Conservation (phyloP, 805 yeast genomes). For the Peterozyma xylosa region DNA sequence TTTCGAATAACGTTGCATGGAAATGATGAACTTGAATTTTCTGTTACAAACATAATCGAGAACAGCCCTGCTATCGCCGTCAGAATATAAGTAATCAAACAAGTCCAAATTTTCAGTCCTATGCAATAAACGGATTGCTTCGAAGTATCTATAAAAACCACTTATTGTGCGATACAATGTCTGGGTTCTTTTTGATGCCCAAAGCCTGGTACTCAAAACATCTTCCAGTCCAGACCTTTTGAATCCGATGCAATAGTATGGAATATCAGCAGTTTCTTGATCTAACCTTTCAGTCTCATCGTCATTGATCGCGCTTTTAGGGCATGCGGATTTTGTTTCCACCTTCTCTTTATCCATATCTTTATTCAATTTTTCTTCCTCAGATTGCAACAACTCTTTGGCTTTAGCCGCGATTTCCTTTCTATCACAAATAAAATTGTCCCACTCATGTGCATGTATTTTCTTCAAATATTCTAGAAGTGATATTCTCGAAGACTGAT, state of each 20-base stretch:
- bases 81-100: conserved; percentile 31
- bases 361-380: conserved; percentile 23
- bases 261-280: conserved; percentile 50
- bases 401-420: conserved; percentile 41
- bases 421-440: conserved; percentile 68
- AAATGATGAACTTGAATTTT: conserved; percentile 72
- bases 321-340: conserved; percentile 8
- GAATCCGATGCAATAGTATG: conserved; percentile 68
- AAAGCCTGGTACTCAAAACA: conserved; percentile 66
- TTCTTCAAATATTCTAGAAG: conserved; percentile 74
- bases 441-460: conserved; percentile 74
- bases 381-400: conserved; percentile 26
- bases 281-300: conserved; percentile 23
- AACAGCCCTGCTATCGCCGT: conserved; percentile 48
- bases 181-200: conserved; percentile 84
- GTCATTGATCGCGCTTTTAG: conserved; percentile 2
- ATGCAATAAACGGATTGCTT: conserved; percentile 64
- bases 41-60: conserved; percentile 67
- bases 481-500: conserved; percentile 38
- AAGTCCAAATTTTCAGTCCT: conserved; percentile 57
- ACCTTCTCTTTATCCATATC: conserved; percentile 7
- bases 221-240: conserved; percentile 57
- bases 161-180: conserved; percentile 77
- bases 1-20: conserved; percentile 78
- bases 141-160: conserved; percentile 74